Evolutionary conservation across 192 early-diverging fungal species (phyloP), one percentile per base, ranked within the genome.

Genomic region (Umbelopsis sp.): DNA sequence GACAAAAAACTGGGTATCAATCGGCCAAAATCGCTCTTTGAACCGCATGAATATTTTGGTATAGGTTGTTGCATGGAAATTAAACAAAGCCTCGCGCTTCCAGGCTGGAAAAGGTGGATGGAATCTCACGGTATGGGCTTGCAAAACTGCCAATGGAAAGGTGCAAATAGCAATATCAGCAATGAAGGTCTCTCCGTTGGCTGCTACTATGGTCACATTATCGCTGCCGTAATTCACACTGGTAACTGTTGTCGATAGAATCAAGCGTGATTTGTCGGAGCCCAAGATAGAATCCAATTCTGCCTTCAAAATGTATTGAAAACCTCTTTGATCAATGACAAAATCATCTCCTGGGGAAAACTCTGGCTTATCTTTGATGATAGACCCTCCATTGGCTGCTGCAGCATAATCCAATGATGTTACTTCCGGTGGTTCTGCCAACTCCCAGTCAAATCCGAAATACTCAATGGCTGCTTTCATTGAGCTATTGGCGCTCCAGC

Each of bases 21-120:
- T 35, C 30, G 55, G 55, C 80, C 78, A 81, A 52, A 75, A 81
- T 46, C 74, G 65, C 13, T 46, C 55, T 5, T 71, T 46, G 49
- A 81, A 81, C 15, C 74, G 79, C 27, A 81, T 37, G 33, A 79
- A 81, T 22, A 81, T 79, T 48, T 81, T 81, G 49, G 73, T 78
- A 51, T 81, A 81, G 0, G 73, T 76, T 2, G 76, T 67, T 49
- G 79, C 79, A 47, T 81, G 80, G 21, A 81, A 81, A 33, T 70
- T 74, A 13, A 76, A 66, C 30, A 81, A 33, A 3, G 77, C 77
- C 33, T 81, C 77, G 9, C 69, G 21, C 61, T 81, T 81, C 80
- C 80, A 81, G 27, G 70, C 67, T 30, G 80, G 80, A 25, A 81
- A 79, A 15, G 49, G 13, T 6, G 80, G 80, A 18, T 55, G 49